Evolutionary conservation across 2,329 filamentous ascomycete genomes (phyloP), one percentile per base, ranked within the genome.

Genomic region (Ceratocystis huliohia): DNA sequence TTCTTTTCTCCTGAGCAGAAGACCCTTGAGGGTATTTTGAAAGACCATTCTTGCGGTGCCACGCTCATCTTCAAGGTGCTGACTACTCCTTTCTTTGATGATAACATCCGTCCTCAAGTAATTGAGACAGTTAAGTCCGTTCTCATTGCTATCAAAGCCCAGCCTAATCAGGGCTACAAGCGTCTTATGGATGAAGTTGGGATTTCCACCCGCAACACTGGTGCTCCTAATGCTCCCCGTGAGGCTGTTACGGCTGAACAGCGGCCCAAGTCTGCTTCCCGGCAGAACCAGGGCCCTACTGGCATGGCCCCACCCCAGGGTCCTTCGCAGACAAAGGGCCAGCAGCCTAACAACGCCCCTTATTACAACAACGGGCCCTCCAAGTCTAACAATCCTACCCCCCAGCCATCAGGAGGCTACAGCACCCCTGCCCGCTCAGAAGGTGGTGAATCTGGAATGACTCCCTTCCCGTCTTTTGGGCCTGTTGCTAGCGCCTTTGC

Each of bases 51-150:
- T 61, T 97, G 92, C 70, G 94, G 94, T 65, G 91, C 93, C 2
- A 97, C 93, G 0, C 79, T 99, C 70, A 97, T 99, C 72, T 99
- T 97, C 84, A 99, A 99, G 81, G 92, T 97, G 44, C 81, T 99
- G 66, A 97, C 94, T 0, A 97, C 92, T 6, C 94, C 94, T 0
- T 97, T 96, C 82, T 92, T 97, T 70, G 94, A 99, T 70, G 94
- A 99, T 74, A 86, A 81, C 64, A 92, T 96, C 74, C 88, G 94
- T 61, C 80, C 82, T 59, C 89, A 96, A 72, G 91, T 96, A 25
- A 85, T 96, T 4, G 91, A 96, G 72, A 96, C 91, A 67, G 90
- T 99, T 64, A 91, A 93, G 73, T 90, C 86, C 71, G 91, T 97
- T 48, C 82, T 99, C 44, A 78, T 93, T 44, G 88, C 88, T 72